Evolutionary conservation across 139 green algal species (phyloP).

Genomic region (Chlamydomonas incerta): DNA sequence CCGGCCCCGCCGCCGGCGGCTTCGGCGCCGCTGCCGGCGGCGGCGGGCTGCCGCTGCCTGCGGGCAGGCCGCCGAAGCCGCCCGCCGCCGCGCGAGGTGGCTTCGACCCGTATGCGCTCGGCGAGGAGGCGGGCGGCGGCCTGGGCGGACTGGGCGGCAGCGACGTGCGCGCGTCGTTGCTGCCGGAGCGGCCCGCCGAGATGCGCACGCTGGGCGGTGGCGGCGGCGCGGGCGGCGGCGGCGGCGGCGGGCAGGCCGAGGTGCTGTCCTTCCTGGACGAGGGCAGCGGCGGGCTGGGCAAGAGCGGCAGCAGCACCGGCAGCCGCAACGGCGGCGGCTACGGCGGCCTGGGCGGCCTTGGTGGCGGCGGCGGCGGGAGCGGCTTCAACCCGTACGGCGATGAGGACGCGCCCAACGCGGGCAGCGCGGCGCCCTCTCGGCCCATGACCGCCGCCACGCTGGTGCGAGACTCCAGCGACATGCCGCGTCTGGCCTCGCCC

Average conservation of each 20-base stretch:
- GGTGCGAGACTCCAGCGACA: background rate
- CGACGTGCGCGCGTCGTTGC: too few species aligned
- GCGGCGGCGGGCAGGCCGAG: constrained; percentile 8
- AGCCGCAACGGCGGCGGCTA: background rate
- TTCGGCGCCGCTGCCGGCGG: too few species aligned
- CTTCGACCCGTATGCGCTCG: constrained; percentile 14
- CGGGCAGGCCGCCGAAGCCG: too few species aligned
- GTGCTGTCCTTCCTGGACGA: constrained; percentile 39
- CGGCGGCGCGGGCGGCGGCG: too few species aligned
- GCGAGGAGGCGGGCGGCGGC: background rate
- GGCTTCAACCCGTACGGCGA: background rate
- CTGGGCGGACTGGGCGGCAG: background rate
- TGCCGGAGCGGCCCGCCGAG: background rate
- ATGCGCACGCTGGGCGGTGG: too few species aligned
- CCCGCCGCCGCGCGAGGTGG: background rate
- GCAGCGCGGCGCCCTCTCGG: background rate
- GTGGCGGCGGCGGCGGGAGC: background rate
- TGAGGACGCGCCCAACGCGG: background rate
- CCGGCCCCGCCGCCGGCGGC: background rate
- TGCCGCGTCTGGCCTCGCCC: background rate
- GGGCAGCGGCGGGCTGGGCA: background rate
- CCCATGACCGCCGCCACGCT: background rate
- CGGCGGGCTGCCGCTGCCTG: background rate
- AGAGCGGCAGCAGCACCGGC: background rate
- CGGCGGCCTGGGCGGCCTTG: background rate